phyloP scores from a whole-genome alignment of 2,329 filamentous ascomycete species.

The Exophiala mesophila region DNA sequence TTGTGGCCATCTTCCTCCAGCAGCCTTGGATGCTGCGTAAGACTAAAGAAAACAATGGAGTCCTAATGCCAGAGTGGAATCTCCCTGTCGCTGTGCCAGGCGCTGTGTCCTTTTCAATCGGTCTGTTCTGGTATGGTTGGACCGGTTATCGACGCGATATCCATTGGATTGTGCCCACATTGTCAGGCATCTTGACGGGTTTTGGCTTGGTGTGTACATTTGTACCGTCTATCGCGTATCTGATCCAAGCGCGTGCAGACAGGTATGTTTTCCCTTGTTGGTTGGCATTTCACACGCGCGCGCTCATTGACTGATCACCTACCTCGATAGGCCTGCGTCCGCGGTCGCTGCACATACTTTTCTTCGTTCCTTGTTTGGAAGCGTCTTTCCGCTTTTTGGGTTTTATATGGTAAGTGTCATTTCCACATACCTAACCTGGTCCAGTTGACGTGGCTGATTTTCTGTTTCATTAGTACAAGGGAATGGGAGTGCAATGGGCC shows the following conservation, averaged over 20 bases:
- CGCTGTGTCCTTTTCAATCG: slow-evolving; percentile 39
- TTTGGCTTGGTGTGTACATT: slow-evolving; percentile 47
- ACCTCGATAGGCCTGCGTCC: slow-evolving; percentile 36
- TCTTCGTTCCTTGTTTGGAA: slow-evolving; percentile 38
- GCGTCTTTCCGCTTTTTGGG: slow-evolving; percentile 34
- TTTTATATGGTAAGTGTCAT: slow-evolving; percentile 26
- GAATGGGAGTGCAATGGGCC: slow-evolving; percentile 43
- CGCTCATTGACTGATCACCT: background rate
- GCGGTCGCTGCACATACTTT: slow-evolving; percentile 46
- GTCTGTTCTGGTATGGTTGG: slow-evolving; percentile 44
- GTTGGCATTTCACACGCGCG: slow-evolving; percentile 5
- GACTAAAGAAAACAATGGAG: slow-evolving; percentile 31
- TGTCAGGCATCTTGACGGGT: slow-evolving; percentile 42
- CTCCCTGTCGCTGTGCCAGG: slow-evolving; percentile 45
- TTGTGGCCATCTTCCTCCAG: slow-evolving; percentile 38
- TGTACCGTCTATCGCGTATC: slow-evolving; percentile 44
- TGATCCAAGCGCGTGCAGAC: slow-evolving; percentile 32
- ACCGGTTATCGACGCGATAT: slow-evolving; percentile 32
- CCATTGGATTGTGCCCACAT: slow-evolving; percentile 40
- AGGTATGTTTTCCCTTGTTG: slow-evolving; percentile 30
- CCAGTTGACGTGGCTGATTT: background rate
- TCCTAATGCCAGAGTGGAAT: slow-evolving; percentile 36
- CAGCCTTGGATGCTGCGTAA: slow-evolving; percentile 37
- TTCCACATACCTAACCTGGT: background rate
- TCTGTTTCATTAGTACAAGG: slow-evolving; percentile 45